Conservation (phyloP, 139 green algal species). For the Tetraselmis chui region DNA sequence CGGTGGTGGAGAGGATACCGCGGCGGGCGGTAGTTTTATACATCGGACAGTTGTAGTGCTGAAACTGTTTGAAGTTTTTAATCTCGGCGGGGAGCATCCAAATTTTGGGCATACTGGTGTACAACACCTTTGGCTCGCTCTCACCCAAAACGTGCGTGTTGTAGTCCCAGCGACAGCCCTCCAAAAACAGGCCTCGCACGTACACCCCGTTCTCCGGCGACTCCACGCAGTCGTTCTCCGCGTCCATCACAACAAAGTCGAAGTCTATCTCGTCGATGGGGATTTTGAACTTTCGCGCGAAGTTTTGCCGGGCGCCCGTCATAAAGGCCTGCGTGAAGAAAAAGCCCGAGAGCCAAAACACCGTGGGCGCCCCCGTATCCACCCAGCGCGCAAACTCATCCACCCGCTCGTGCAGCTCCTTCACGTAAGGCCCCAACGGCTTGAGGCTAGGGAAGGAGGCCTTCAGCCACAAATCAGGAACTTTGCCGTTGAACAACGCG, state of each 20-base stretch:
- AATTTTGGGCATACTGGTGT: conserved; percentile 56
- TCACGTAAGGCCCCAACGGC: conserved; percentile 64
- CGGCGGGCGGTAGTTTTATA: conserved; percentile 29
- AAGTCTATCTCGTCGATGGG: conserved; percentile 77
- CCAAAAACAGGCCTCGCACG: conserved; percentile 66
- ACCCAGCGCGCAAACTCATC: conserved; percentile 68
- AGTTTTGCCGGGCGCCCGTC: conserved; percentile 78
- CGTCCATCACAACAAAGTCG: conserved; percentile 67
- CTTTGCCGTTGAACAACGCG: conserved; percentile 43
- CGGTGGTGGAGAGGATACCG: conserved; percentile 60
- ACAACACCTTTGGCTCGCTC: conserved; percentile 63
- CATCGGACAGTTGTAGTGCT: conserved; percentile 60
- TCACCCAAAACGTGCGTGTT: conserved; percentile 48
- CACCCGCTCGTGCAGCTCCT: conserved; percentile 58
- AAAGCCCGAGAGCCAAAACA: conserved; percentile 78
- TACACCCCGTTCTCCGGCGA: conserved; percentile 65
- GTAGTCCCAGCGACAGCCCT: conserved; percentile 57
- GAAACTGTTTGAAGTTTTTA: conserved; percentile 26
- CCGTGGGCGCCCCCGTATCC: conserved; percentile 42
- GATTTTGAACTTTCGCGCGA: conserved; percentile 47
- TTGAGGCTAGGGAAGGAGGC: conserved; percentile 68
- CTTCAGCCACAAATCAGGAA: conserved; percentile 62
- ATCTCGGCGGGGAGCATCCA: conserved; percentile 58
- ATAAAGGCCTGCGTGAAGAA: conserved; percentile 87
- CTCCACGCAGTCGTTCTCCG: conserved; percentile 7